Evolutionary conservation across 176 grass and related monocot species (phyloP).

Genomic region (Alloteropsis semialata): DNA sequence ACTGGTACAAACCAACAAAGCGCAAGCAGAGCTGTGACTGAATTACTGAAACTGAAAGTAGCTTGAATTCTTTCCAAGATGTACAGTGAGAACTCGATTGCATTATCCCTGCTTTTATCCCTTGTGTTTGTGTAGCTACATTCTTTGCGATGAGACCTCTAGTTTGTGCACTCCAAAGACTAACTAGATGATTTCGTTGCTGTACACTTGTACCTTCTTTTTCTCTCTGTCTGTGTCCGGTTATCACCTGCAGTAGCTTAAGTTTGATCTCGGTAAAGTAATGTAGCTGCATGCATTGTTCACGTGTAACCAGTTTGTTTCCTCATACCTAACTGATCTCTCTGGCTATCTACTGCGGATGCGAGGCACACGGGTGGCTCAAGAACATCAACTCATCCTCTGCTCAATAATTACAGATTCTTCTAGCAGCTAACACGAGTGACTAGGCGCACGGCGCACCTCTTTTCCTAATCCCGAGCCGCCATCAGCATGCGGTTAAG

Average conservation of each 20-base stretch:
- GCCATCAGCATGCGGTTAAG: neutral
- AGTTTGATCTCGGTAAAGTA: neutral
- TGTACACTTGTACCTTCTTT: neutral
- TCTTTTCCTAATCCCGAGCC: neutral
- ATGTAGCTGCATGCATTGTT: neutral
- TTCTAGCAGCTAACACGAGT: neutral
- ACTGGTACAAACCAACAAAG: neutral
- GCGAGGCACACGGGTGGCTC: neutral
- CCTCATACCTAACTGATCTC: neutral
- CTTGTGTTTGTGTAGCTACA: neutral
- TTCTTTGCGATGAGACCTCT: neutral
- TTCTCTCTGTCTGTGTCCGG: neutral
- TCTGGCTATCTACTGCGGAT: neutral
- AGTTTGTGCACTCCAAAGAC: neutral
- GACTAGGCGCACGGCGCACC: neutral
- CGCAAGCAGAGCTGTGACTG: neutral
- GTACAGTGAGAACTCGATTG: slow-evolving; percentile 12
- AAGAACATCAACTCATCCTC: neutral
- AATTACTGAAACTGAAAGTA: neutral
- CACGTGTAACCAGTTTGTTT: neutral
- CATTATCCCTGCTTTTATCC: neutral
- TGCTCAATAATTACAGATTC: neutral
- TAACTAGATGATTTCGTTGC: neutral
- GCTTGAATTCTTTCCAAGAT: neutral
- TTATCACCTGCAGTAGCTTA: neutral